Conservation (phyloP, 192 early-diverging fungal genomes). For the Pecoramyces ruminantium region DNA sequence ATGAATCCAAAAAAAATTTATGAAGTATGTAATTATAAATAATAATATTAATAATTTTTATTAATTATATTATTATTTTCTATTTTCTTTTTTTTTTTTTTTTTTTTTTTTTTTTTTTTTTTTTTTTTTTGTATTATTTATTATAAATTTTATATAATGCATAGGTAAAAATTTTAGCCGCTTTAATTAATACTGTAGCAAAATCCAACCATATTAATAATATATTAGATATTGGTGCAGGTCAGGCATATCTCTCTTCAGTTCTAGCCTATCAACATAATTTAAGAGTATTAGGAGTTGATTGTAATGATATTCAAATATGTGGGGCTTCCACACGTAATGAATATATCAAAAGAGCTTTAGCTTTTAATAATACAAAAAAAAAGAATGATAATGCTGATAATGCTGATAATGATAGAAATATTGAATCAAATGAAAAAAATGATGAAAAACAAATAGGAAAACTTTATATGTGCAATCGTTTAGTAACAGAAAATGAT, state of each 20-base stretch:
- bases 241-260: slow-evolving; percentile 58
- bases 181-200: slow-evolving; percentile 35
- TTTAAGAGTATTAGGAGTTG: slow-evolving; percentile 47
- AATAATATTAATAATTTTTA: too few relatives aligned
- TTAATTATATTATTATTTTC: too few relatives aligned
- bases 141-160: too few relatives aligned
- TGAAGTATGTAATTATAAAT: too few relatives aligned
- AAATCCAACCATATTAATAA: slow-evolving; percentile 15
- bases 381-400: not conserved
- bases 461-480: not conserved
- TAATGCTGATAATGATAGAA: not conserved
- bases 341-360: slow-evolving; percentile 22
- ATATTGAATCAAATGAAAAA: not conserved
- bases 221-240: slow-evolving; percentile 58
- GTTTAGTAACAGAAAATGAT: not conserved
- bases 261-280: slow-evolving; percentile 46
- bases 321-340: slow-evolving; percentile 50
- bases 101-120: too few relatives aligned
- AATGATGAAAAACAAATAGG: not conserved
- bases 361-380: not conserved
- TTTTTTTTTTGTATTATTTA: too few relatives aligned
- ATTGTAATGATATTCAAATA: slow-evolving; percentile 49
- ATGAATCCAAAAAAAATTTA: slow-evolving; percentile 59
- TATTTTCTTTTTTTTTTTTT: too few relatives aligned
- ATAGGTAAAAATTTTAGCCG: slow-evolving; percentile 21